Evolutionary conservation across 768 basidiomycete species (phyloP), one percentile per base, ranked within the genome.

Genomic region (Tylopilus rubrobrunneus): DNA sequence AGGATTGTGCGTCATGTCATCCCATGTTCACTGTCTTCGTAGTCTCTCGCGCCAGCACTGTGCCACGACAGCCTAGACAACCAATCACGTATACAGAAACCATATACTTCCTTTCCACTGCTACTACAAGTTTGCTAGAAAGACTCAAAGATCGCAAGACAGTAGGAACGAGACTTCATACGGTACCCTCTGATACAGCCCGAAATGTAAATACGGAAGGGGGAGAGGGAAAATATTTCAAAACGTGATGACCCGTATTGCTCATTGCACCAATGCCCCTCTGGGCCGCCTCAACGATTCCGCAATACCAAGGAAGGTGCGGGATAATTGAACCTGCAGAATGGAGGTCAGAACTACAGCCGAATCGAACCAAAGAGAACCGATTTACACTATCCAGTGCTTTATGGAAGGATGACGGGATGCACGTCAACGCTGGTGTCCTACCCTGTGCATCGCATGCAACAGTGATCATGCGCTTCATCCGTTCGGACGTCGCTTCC

Each of bases 241-340:
- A 11, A 7, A 31, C 8, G 31, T 5, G 31, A 31, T 31, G 11
- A 12, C 15, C 15, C 14, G 5, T 5, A 8, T 29, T n/a, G 29
- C 15, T 62, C 63, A 62, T 49, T 68, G 62, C 56, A 81, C 62
- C 51, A 83, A 61, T 15, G 76, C 71, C 7, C 78, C 81, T 57
- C 82, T 67, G 10, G 81, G 74, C 54, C 76, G 82, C 61, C 71
- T 74, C 67, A 83, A 62, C 0, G 82, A 81, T 52, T 81, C 79
- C 0, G 83, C 82, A 45, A 83, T 75, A 19, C 76, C 75, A 28
- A 82, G 67, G 74, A 84, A 84, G 7, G 82, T 76, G 46, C 78
- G 68, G 1, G 81, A 75, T 11, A 83, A 70, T 52, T 72, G 74
- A 25, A 82, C 71, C 82, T 83, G 54, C 21, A 31, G 23, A 28